These are phyloP conservation scores for Peronosclerospora sorghi DNA, from an alignment of 352 stramenopile genomes.

Conservation along the genomic window DNA sequence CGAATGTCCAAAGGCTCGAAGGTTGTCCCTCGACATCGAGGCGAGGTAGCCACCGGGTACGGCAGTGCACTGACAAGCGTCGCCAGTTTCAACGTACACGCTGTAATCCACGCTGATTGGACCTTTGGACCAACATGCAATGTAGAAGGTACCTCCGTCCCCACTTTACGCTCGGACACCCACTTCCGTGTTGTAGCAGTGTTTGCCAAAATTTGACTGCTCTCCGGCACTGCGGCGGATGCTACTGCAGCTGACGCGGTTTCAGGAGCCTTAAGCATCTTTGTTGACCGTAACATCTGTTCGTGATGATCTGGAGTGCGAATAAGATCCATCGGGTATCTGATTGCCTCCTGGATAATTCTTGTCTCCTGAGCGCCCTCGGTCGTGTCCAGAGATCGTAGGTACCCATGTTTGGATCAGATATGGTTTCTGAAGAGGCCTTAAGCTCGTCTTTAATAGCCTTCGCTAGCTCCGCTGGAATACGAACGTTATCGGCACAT, in stretches of 20 bases:
- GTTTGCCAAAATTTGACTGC: background rate
- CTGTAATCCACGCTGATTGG: background rate
- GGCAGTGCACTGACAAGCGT: too few relatives aligned
- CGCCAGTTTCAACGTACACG: background rate
- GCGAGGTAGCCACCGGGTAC: too few relatives aligned
- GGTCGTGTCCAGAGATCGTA: background rate
- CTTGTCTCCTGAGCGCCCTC: background rate
- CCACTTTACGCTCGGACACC: too few relatives aligned
- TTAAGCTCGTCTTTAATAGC: too few relatives aligned
- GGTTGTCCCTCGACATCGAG: too few relatives aligned
- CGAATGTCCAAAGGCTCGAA: too few relatives aligned
- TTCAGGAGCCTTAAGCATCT: background rate
- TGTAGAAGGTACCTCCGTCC: too few relatives aligned
- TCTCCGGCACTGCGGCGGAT: background rate
- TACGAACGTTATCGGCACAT: background rate
- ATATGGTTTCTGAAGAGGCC: too few relatives aligned
- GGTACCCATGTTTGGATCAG: too few relatives aligned
- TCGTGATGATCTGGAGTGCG: background rate
- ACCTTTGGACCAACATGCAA: too few relatives aligned
- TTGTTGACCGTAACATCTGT: background rate
- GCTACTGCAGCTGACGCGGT: background rate
- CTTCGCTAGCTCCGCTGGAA: background rate
- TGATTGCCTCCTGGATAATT: too few relatives aligned
- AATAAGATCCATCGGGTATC: background rate
- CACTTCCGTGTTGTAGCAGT: background rate